Percentiles rank a stretch among this genome's conserved stretches.
Conservation (phyloP, 768 basidiomycete species). For the Boletus insuetus region DNA sequence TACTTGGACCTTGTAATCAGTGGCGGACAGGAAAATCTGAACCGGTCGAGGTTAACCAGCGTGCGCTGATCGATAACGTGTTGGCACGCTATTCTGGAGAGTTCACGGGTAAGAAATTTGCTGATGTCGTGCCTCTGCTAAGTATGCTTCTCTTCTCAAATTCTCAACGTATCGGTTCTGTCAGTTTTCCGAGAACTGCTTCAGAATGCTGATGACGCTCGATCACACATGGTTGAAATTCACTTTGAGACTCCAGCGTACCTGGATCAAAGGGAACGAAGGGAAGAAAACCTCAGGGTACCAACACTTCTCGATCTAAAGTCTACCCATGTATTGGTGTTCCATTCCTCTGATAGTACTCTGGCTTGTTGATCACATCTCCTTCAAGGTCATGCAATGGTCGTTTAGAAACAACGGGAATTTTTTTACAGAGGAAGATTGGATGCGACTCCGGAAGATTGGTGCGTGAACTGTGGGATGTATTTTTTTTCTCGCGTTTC, state of each 20-base stretch:
- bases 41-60: slow-evolving; percentile 82
- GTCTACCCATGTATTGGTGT: too few species aligned
- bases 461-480: too few species aligned
- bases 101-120: slow-evolving; percentile 39
- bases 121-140: not conserved
- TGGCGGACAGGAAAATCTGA: slow-evolving; percentile 54
- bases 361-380: too few species aligned
- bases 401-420: not conserved
- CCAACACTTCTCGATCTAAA: not conserved
- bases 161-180: not conserved
- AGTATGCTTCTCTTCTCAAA: too few species aligned
- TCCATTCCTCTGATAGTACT: slow-evolving; percentile 37
- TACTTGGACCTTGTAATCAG: slow-evolving; percentile 20
- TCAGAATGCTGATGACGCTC: slow-evolving; percentile 3
- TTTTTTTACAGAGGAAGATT: slow-evolving; percentile 20
- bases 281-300: too few species aligned
- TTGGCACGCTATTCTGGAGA: slow-evolving; percentile 2
- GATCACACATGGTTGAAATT: not conserved
- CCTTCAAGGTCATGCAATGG: not conserved
- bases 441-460: not conserved
- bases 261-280: too few species aligned
- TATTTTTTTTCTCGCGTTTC: too few species aligned
- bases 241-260: not conserved
- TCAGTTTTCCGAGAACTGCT: slow-evolving; percentile 1
- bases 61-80: slow-evolving; percentile 1